Evolutionary conservation across 306 rosid species (phyloP), one percentile per base, ranked within the genome.

Genomic region (Argentina anserina): DNA sequence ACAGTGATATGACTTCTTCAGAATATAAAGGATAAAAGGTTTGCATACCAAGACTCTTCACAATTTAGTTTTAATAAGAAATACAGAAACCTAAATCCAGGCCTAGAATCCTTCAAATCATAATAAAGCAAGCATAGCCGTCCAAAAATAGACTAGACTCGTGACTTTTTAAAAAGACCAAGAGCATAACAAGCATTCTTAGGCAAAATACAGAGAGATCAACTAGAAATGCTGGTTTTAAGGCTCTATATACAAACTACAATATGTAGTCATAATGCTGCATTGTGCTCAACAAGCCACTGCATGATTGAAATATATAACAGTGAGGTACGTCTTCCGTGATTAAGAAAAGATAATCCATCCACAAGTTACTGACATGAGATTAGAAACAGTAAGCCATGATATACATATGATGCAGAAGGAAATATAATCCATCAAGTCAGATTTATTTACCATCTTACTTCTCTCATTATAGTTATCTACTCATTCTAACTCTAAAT

Each of bases 231-330:
- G 55, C 39, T 15, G 40, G 71, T 43, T 33, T 33, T 13, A 67
- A 8, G 56, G 36, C 29, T 15, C 46, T 67, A 52, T 3, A 20
- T 40, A 72, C 75, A 33, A n/a, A n/a, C 5, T 33, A 33, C 36
- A 72, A 58, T 29, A 41, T 71, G 25, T 11, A 29, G 33, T 40
- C 15, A 56, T 40, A 94, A 86, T 28, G 97, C 98, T 7, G 95
- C 97, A 77, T 94, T 89, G 91, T 94, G 91, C 84, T 94, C 96
- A 45, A 94, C 98, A 75, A 94, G 96, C 97, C 98, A 94, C 98
- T 94, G 97, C 90, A 81, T 67, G 36, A 76, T 80, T 21, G 74
- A 76, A 79, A 39, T 76, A 64, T 70, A 37, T 10, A 23, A 75
- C 49, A 52, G 13, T 77, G 75, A 39, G 72, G 28, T n/a, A n/a